Base-by-base conservation (phyloP, 225 moss, liverwort and hornwort genomes). In the Bryum argenteum region DNA sequence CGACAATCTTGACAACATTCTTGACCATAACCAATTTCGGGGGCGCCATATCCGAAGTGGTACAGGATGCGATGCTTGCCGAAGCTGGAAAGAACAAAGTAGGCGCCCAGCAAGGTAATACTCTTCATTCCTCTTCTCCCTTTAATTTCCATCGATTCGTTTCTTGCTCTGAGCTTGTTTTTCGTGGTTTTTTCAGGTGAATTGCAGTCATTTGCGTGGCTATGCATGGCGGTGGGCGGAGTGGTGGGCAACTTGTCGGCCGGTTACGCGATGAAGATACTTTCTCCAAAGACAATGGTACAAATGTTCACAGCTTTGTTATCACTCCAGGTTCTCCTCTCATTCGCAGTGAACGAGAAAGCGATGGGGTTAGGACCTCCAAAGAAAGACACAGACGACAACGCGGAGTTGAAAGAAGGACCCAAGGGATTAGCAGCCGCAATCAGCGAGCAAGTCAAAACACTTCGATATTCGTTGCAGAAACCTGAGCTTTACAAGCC, bases 21-120 rank as follows among this genome's bases (percentile, higher is more conserved):
- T 89, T 93, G 14, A 90, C 93, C 0, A 81, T 93, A 59, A 89
- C 89, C 58, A 93, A 93, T 54, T 55, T 93, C 8, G 93, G 93
- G 10, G 93, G 90, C 21, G 90, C 78, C 23, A 87, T 93, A 38
- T 78, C 90, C 2, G 93, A 90, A 71, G 93, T 93, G 18, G 88
- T 93, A 72, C 90, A 93, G 60, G 93, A 93, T 71, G 93, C 93
- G 15, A 87, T 93, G 73, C 83, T 93, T 16, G 80, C 90, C 13
- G 93, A 93, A 42, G 90, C 87, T 47, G 87, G 87, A 10, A 93
- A 93, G 80, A 89, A 84, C 70, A 84, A 85, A 74, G 67, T 57
- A 55, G 87, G 83, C 17, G 87, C 83, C 26, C 80, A 75, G 51
- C 76, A 69, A 80, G 85, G 85, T 82, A 55, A 17, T n/a, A 11